Base-by-base conservation (phyloP, 2,329 filamentous ascomycete species). In the Dactylellina haptotyla region DNA sequence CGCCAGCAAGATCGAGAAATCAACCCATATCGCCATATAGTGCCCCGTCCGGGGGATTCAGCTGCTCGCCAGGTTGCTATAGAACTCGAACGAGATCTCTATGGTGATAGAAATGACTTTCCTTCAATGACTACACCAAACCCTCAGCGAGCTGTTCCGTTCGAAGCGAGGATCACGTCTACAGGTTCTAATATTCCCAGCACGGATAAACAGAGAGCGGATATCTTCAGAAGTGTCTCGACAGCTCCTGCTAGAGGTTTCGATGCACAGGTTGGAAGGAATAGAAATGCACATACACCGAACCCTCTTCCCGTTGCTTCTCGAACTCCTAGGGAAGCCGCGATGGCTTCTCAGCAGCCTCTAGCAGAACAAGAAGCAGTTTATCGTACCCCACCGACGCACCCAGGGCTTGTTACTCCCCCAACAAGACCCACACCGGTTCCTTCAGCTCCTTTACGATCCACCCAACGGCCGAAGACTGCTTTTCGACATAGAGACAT, bases 401-500 rank as follows among this genome's bases (percentile, higher is more conserved):
- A 18, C 1, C 37, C 59, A 14, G 66, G 66, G 4, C 39, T 45
- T 16, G 41, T 64, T 1, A 72, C 66, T 9, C 66, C 66, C 6
- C 66, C 66, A 5, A 6, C 51, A 23, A 43, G 58, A 25, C 66
- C 66, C 8, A 53, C 51, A 14, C 58, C 58, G 10, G 51, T 45
- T 18, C 66, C 66, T 28, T 53, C 66, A 4, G 66, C 66, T 12
- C 66, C 66, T n/a, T 18, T 51, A 5, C 30, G 58, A 30, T 41
- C 39, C n/a, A n/a, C n/a, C n/a, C n/a, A n/a, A n/a, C n/a, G n/a
- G n/a, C n/a, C n/a, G n/a, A n/a, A n/a, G n/a, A n/a, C n/a, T 14
- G n/a, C 28, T 18, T 14, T 2, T 32, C 37, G 45, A 26, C 16
- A 4, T 20, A 45, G 23, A n/a, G 14, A 54, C 10, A 1, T 26